Conservation (phyloP, 768 basidiomycete species). For the Boletus vermiculosoides region DNA sequence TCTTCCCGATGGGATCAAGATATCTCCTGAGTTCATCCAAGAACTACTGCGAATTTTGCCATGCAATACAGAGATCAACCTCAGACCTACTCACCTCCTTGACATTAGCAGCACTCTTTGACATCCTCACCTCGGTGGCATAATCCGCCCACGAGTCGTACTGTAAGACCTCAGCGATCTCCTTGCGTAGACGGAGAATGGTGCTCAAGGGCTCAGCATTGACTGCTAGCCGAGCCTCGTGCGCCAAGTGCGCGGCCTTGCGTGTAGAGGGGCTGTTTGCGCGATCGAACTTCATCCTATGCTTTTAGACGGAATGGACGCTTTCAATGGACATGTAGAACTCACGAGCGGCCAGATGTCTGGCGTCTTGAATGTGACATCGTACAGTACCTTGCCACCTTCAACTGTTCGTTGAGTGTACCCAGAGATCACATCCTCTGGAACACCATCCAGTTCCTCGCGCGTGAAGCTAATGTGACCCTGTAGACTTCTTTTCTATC, state of each 20-base stretch:
- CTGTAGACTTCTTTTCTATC: constrained; percentile 34
- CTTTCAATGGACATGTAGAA: neutral
- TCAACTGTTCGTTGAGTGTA: constrained; percentile 59
- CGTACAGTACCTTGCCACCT: constrained; percentile 54
- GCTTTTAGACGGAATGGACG: neutral
- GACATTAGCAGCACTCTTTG: constrained; percentile 63
- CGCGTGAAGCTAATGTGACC: constrained; percentile 60
- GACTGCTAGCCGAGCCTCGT: constrained; percentile 61
- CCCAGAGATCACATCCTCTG: constrained; percentile 72
- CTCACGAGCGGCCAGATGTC: constrained; percentile 75
- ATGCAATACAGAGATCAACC: neutral
- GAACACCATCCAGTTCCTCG: constrained; percentile 79
- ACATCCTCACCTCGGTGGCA: constrained; percentile 80
- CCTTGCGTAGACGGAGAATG: constrained; percentile 64
- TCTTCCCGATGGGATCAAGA: constrained; percentile 66
- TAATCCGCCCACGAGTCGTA: constrained; percentile 85
- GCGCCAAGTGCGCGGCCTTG: constrained; percentile 56
- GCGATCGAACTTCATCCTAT: constrained; percentile 60
- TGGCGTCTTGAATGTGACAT: constrained; percentile 78
- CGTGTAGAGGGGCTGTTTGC: constrained; percentile 70
- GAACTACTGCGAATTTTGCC: constrained; percentile 46
- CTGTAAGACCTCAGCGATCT: constrained; percentile 62
- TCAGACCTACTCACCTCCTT: constrained; percentile 41
- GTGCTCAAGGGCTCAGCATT: constrained; percentile 72
- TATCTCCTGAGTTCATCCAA: constrained; percentile 69